phyloP scores from a whole-genome alignment of 164 flowering plant genomes.

The Hamamelis virginiana region DNA sequence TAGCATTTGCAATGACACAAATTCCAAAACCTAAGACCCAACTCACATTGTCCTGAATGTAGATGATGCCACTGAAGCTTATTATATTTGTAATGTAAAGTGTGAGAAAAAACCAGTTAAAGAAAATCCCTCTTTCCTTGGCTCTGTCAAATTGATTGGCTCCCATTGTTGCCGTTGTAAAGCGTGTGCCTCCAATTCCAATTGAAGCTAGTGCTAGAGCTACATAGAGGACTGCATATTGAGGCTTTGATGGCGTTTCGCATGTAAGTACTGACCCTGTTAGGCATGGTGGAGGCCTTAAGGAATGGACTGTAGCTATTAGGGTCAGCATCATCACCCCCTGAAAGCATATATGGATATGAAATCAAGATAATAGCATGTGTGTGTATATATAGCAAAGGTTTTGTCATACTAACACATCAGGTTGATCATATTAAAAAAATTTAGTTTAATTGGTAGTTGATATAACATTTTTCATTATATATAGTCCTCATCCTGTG shows the following conservation, averaged over 20 bases:
- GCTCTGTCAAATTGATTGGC: constrained; percentile 41
- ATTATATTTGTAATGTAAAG: constrained; percentile 16
- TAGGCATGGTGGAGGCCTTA: constrained; percentile 30
- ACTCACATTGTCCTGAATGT: constrained; percentile 46
- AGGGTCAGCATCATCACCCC: constrained; percentile 18
- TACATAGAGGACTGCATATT: constrained; percentile 28
- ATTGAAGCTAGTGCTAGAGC: constrained; percentile 22
- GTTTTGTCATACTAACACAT: too few species aligned
- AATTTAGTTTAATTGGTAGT: too few species aligned
- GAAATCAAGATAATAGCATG: too few species aligned
- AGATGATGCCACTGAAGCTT: constrained; percentile 33
- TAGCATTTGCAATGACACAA: constrained; percentile 14
- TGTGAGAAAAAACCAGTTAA: constrained; percentile 51
- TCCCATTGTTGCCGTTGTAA: constrained; percentile 41
- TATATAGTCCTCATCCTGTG: too few species aligned
- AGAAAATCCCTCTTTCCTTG: constrained; percentile 36
- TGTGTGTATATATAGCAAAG: too few species aligned
- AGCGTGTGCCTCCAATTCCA: constrained; percentile 46
- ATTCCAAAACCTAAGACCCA: constrained; percentile 50
- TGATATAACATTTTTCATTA: too few species aligned
- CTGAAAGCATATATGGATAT: constrained; percentile 8
- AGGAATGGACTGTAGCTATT: constrained; percentile 8
- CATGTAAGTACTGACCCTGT: constrained; percentile 13
- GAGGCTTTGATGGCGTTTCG: constrained; percentile 19
- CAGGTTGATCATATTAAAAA: too few species aligned